Base-by-base conservation (phyloP, 2,329 filamentous ascomycete species). In the Hymenoscyphus fructigenus region DNA sequence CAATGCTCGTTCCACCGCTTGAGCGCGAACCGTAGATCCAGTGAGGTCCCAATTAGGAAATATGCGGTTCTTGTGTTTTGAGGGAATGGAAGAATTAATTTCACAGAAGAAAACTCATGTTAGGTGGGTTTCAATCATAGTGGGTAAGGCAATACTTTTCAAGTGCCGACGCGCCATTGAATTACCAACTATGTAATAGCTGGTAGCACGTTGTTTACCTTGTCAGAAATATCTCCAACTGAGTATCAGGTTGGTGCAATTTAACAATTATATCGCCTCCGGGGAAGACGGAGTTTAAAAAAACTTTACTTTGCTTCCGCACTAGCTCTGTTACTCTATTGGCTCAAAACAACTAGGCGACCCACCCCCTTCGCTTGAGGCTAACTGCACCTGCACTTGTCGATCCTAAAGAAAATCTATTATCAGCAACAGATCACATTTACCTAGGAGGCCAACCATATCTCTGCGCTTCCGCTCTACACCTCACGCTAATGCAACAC, bases 361-460 rank as follows among this genome's bases (percentile, higher is more conserved):
- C 20, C n/a, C 44, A 20, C n/a, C 44, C 44, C 20, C 44, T 50
- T 50, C n/a, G 44, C 44, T 50, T 50, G 44, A 50, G 44, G 44
- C 26, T 50, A 50, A 26, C n/a, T 6, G 17, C 44, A 12, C 17
- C 41, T 12, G 34, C 34, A 7, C 10, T 20, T 20, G 41, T 12
- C 44, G 44, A 50, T 50, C 44, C 44, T 23, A 50, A 26, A 47
- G 44, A 47, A n/a, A 50, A 50, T 50, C 44, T 50, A 50, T 50
- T 50, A 50, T 50, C 44, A 23, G 44, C 44, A 50, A 50, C 44
- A 26, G 10, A 26, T 50, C n/a, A n/a, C n/a, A n/a, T 23, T 50
- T 20, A 23, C 34, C 34, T 36, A 36, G 34, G 34, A 50, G 44
- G 20, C 44, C n/a, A 50, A 50, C 44, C 44, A 23, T 50, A 50